Conservation (phyloP, 108 stramenopile genomes). For the Licmophora abbreviata region DNA sequence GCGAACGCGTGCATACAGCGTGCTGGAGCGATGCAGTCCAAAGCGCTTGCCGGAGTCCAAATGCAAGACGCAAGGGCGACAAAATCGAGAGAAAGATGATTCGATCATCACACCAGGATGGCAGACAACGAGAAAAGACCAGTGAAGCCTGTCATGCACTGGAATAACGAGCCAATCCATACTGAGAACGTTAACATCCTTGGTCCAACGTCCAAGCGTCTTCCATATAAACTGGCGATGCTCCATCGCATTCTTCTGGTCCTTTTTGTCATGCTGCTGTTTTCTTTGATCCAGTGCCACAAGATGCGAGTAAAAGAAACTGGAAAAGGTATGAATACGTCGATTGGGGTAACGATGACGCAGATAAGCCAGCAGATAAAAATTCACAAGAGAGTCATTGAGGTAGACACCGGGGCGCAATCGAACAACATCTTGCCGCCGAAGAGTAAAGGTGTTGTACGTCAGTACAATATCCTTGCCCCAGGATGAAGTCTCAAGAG, state of each 20-base stretch:
- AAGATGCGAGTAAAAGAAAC: slow-evolving; percentile 1
- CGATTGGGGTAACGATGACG: background rate
- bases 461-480: background rate
- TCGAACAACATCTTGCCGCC: slow-evolving; percentile 19
- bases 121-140: slow-evolving; percentile 27
- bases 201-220: slow-evolving; percentile 40
- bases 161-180: slow-evolving; percentile 47
- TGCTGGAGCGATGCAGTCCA: slow-evolving; percentile 17
- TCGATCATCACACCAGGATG: slow-evolving; percentile 18
- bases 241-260: slow-evolving; percentile 11
- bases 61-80: slow-evolving; percentile 5
- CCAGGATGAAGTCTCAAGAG: background rate
- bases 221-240: slow-evolving; percentile 15
- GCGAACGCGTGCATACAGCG: slow-evolving; percentile 15
- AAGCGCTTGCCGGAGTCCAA: slow-evolving; percentile 35
- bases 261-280: slow-evolving; percentile 10
- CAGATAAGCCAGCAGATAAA: slow-evolving; percentile 24
- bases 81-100: background rate
- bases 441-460: background rate
- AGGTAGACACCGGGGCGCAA: slow-evolving; percentile 27
- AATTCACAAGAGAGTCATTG: slow-evolving; percentile 33
- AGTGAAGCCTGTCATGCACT: slow-evolving; percentile 44
- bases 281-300: slow-evolving; percentile 14
- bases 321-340: slow-evolving; percentile 14
- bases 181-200: slow-evolving; percentile 40